Percentiles rank a stretch among this genome's conserved stretches.
Evolutionary conservation across 192 early-diverging fungal genomes (phyloP).

Genomic region (Umbelopsis sp.): DNA sequence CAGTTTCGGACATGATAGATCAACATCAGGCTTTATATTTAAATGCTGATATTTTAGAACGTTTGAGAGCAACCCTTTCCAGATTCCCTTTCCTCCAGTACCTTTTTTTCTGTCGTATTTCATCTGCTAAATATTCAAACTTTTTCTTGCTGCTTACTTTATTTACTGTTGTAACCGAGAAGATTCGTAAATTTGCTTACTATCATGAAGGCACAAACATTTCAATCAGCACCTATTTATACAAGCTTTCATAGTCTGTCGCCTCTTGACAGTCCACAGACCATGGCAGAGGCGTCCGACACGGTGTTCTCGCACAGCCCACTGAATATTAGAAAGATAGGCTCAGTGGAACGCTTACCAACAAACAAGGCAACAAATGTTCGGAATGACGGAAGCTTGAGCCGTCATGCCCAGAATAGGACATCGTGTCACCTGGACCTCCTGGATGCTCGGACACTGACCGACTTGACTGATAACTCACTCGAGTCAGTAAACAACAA

Average conservation of each 20-base stretch:
- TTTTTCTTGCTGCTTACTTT: conserved; percentile 5
- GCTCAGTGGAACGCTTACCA: conserved; percentile 21
- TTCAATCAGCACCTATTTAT: conserved; percentile 5
- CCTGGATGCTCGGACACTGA: not conserved
- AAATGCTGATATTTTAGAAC: not conserved
- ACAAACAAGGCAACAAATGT: conserved; percentile 23
- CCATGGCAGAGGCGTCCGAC: not conserved
- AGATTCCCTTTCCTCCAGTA: not conserved
- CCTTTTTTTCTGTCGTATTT: conserved; percentile 7
- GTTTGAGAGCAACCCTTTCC: no score
- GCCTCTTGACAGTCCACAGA: not conserved
- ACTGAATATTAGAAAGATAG: conserved; percentile 1
- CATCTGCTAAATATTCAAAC: not conserved
- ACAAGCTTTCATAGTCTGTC: not conserved
- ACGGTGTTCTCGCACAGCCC: not conserved
- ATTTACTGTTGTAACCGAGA: conserved; percentile 7
- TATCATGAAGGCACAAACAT: not conserved
- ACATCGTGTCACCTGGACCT: conserved; percentile 19
- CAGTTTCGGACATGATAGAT: conserved; percentile 1
- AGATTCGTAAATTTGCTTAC: not conserved
- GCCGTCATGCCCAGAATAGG: conserved; percentile 13
- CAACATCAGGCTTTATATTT: not conserved
- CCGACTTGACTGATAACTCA: conserved; percentile 8
- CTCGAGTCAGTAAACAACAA: not conserved
- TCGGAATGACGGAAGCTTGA: conserved; percentile 17